Base-by-base conservation (phyloP, 192 early-diverging fungal species). In the Chytriomyces sp. region DNA sequence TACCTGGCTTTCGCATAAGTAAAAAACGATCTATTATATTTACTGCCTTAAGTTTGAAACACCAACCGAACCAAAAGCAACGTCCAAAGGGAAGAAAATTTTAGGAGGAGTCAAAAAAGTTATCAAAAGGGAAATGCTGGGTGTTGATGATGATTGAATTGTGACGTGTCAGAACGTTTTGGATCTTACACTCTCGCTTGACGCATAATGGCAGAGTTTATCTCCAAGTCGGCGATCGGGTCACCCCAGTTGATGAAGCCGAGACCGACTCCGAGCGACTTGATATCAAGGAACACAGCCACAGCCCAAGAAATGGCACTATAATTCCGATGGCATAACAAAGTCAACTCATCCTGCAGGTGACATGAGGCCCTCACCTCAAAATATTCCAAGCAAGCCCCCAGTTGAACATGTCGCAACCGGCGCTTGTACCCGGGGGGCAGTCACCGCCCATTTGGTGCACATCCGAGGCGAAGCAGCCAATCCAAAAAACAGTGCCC, bases 361-460 rank as follows among this genome's bases (percentile, higher is more conserved):
- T n/a, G n/a, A n/a, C n/a, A n/a, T n/a, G n/a, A n/a, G n/a, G n/a
- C n/a, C 49, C 38, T 40, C 36, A 75, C 64, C 73, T 75, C 56
- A 75, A 75, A n/a, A 75, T 58, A 37, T 75, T 69, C 66, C 66
- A 76, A 41, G 75, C 75, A 12, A 76, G 41, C 10, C 62, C 59
- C 76, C 76, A 77, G 75, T 77, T 77, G 65, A 77, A 78, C 75
- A 64, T 77, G 37, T 77, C 75, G 30, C 76, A 77, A 5, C 65
- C 72, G 61, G 40, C 17, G 44, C 74, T 70, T 5, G 12, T 77
- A 1, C 66, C 75, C 4, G 76, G 74, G 1, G 76, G 76, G 59
- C 76, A 77, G 68, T 77, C 63, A 3, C 39, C 44, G n/a, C 70
- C 70, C 32, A 77, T 78, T 4, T n/a, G 22, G 7, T 56, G 34